A percentile compares a stretch with the other conserved stretches of the same genome.
These are phyloP conservation scores for Lanzia echinophila DNA, from an alignment of 2,329 filamentous ascomycete genomes.

Conservation along the genomic window DNA sequence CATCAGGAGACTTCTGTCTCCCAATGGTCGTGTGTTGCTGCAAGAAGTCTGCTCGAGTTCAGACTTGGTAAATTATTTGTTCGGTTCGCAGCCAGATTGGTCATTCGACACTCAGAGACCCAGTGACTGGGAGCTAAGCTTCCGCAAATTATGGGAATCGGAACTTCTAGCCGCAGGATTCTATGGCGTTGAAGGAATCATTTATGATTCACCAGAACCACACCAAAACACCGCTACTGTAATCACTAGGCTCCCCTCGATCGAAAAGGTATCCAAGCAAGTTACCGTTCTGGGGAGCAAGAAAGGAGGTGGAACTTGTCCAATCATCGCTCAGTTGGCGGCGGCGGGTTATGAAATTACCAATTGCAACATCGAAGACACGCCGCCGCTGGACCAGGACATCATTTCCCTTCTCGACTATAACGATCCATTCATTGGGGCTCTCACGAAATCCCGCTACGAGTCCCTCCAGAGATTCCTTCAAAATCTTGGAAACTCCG, in stretches of 20 bases:
- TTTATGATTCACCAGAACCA: background rate
- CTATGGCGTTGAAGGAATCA: background rate
- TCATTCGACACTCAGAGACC: conserved; percentile 22
- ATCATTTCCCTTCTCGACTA: conserved; percentile 11
- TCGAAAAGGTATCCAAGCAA: background rate
- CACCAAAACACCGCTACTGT: background rate
- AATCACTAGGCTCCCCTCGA: background rate
- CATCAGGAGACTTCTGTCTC: conserved; percentile 15
- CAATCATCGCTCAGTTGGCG: background rate
- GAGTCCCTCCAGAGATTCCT: conserved; percentile 6
- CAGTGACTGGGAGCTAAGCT: conserved; percentile 14
- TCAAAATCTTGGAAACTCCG: background rate
- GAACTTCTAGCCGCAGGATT: background rate
- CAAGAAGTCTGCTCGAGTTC: conserved; percentile 12
- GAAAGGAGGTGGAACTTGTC: background rate
- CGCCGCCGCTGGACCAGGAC: background rate
- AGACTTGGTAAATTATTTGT: background rate
- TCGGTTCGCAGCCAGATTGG: conserved; percentile 8
- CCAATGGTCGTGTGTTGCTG: conserved; percentile 13
- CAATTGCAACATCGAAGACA: background rate
- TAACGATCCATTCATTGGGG: background rate
- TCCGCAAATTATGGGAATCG: background rate
- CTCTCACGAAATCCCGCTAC: background rate
- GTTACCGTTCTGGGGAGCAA: background rate
- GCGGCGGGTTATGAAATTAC: background rate